These are phyloP conservation scores for Lonicera japonica DNA, from an alignment of 129 eudicot species.

Conservation along the genomic window DNA sequence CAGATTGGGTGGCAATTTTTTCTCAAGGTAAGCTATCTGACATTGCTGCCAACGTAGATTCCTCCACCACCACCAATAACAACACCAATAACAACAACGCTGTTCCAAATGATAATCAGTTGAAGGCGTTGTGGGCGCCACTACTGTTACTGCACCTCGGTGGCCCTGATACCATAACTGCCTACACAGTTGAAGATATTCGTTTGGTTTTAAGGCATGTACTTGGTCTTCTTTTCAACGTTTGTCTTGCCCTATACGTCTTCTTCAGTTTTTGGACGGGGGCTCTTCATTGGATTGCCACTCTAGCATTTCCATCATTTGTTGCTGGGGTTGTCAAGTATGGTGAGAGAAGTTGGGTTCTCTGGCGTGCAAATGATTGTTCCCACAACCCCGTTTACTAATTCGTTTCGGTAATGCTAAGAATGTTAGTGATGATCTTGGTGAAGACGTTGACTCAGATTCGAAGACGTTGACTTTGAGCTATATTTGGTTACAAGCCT, in stretches of 20 bases:
- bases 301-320: background rate
- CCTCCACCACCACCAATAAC: no score
- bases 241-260: background rate
- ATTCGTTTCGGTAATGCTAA: background rate
- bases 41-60: background rate
- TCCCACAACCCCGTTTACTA: background rate
- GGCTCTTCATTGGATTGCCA: background rate
- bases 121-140: conserved; percentile 1
- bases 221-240: background rate
- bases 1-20: background rate
- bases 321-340: no score
- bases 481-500: background rate
- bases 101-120: background rate
- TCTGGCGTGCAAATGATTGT: background rate
- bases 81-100: no score
- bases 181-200: no score
- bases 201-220: no score
- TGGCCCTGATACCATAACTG: conserved; percentile 3
- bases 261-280: background rate
- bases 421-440: background rate
- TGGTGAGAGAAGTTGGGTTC: background rate
- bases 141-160: conserved; percentile 2
- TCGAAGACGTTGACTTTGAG: background rate
- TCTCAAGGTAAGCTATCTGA: background rate
- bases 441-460: background rate